phyloP scores from a whole-genome alignment of 2,329 filamentous ascomycete genomes.

The Talaromyces sp. region DNA sequence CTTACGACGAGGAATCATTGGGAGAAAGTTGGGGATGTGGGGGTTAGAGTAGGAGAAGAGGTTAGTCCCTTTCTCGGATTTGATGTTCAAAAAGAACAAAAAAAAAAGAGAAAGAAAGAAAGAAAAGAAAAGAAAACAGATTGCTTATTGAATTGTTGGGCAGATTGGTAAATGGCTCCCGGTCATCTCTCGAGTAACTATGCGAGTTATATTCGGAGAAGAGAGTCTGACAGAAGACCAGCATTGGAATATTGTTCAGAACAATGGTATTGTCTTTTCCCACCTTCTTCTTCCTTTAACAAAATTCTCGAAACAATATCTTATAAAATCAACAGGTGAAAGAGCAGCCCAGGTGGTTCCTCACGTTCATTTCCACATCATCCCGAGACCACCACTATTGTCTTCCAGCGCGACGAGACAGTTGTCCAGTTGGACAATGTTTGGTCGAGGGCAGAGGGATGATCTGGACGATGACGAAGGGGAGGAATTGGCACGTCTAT shows the following conservation, averaged over 20 bases:
- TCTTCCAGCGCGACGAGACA: slow-evolving; percentile 18
- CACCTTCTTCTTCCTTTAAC: background rate
- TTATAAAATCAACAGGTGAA: slow-evolving; percentile 48
- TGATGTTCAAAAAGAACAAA: background rate
- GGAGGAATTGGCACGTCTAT: slow-evolving; percentile 29
- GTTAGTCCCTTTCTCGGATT: slow-evolving; percentile 49
- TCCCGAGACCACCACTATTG: slow-evolving; percentile 62
- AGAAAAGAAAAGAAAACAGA: background rate
- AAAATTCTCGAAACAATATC: background rate
- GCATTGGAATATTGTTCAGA: slow-evolving; percentile 97
- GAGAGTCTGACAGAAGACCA: slow-evolving; percentile 26
- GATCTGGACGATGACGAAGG: slow-evolving; percentile 46
- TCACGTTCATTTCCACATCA: slow-evolving; percentile 92
- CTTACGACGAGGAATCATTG: slow-evolving; percentile 74
- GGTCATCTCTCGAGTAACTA: slow-evolving; percentile 63
- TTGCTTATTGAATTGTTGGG: background rate
- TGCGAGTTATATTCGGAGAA: slow-evolving; percentile 58
- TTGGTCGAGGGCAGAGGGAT: slow-evolving; percentile 43
- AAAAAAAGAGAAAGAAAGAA: background rate
- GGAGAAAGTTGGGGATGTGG: slow-evolving; percentile 70
- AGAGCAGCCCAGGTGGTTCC: slow-evolving; percentile 88
- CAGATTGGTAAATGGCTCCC: slow-evolving; percentile 45
- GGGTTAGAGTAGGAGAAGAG: slow-evolving; percentile 58
- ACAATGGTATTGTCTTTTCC: slow-evolving; percentile 61
- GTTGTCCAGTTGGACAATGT: slow-evolving; percentile 38